These are phyloP conservation scores for Ampelomyces quisqualis DNA, from an alignment of 2,329 filamentous ascomycete species.

Conservation along the genomic window DNA sequence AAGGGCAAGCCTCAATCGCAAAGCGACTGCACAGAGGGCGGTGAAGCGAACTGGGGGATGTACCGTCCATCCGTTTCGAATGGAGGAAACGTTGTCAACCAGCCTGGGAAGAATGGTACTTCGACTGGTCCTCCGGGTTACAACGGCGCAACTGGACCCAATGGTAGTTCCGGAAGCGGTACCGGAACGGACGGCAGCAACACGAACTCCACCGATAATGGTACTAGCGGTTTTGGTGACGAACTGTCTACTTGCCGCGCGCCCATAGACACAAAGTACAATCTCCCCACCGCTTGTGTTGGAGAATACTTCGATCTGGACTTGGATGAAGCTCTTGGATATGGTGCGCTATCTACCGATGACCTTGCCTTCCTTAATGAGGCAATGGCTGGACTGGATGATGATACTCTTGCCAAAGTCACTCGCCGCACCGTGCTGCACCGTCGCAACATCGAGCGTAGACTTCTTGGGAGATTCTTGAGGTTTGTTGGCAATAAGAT, in stretches of 20 bases:
- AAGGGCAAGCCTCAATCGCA: background rate
- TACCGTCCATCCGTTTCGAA: background rate
- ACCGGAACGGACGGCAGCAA: background rate
- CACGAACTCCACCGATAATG: background rate
- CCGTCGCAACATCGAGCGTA: background rate
- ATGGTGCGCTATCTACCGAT: background rate
- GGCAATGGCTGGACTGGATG: background rate
- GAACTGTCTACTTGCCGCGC: background rate
- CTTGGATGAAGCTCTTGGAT: background rate
- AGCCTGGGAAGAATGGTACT: background rate
- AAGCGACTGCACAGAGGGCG: background rate
- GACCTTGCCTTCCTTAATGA: background rate
- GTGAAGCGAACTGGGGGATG: background rate
- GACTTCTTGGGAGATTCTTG: background rate
- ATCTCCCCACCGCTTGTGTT: background rate
- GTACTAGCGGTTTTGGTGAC: background rate
- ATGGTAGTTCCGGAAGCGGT: background rate
- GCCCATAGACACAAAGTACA: background rate
- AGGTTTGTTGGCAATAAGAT: background rate
- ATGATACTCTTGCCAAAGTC: background rate
- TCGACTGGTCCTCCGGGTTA: background rate
- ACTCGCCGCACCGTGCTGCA: background rate
- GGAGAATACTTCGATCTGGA: background rate
- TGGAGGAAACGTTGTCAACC: background rate
- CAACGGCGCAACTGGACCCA: background rate